phyloP scores from a whole-genome alignment of 306 rosid genomes.

The Gynostemma pentaphyllum region DNA sequence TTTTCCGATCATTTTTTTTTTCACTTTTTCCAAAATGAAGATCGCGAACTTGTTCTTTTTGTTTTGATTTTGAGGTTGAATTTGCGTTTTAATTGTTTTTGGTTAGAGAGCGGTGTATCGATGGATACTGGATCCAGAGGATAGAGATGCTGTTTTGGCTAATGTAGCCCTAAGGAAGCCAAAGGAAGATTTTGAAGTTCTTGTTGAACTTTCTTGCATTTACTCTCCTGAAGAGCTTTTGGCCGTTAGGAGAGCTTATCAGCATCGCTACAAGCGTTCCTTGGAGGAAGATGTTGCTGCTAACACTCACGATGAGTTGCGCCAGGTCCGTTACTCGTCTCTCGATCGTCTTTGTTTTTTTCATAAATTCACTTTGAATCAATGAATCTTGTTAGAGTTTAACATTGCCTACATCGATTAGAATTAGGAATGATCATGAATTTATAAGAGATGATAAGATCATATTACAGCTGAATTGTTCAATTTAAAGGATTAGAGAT shows the following conservation, averaged over 20 bases:
- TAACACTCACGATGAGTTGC: slow-evolving; percentile 55
- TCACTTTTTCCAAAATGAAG: background rate
- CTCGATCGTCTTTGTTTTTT: background rate
- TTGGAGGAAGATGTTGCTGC: slow-evolving; percentile 76
- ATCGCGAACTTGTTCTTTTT: background rate
- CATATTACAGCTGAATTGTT: background rate
- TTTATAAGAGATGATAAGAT: no score
- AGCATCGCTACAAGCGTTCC: slow-evolving; percentile 54
- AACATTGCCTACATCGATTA: no score
- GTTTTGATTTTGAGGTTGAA: background rate
- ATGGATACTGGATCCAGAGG: slow-evolving; percentile 66
- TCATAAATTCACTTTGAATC: background rate
- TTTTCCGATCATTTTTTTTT: background rate
- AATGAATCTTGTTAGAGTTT: no score
- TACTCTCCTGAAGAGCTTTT: slow-evolving; percentile 55
- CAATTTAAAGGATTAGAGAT: background rate
- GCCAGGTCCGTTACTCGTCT: slow-evolving; percentile 36
- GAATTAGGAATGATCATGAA: no score
- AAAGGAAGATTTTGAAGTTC: slow-evolving; percentile 22
- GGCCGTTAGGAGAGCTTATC: slow-evolving; percentile 57
- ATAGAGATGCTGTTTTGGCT: slow-evolving; percentile 59
- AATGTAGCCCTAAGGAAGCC: slow-evolving; percentile 39
- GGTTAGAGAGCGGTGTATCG: slow-evolving; percentile 64
- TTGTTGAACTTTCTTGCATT: slow-evolving; percentile 48
- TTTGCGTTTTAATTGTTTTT: background rate